Evolutionary conservation across 495 filamentous ascomycete genomes (phyloP), one percentile per base, ranked within the genome.

Genomic region (Aspergillus coremiiformis): DNA sequence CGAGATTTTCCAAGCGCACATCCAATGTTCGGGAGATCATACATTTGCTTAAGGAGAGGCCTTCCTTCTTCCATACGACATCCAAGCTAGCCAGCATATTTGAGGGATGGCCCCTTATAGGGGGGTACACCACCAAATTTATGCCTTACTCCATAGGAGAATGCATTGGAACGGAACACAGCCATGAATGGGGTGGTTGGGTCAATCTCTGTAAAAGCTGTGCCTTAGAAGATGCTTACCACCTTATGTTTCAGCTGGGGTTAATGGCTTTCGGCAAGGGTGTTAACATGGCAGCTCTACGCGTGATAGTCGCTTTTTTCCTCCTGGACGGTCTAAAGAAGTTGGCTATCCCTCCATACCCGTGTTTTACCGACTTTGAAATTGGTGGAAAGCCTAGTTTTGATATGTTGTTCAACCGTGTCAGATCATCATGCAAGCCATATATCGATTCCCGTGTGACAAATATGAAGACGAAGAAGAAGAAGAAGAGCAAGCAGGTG

Each of bases 241-340:
- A 43, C 11, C 51, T 79, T 2, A 77, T 77, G 66, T 79, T 79
- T 45, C 44, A 67, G 0, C 54, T 78, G 7, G 66, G 62, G 0
- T n/a, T 65, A 0, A 53, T 80, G 5, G 58, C 72, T 1, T 80
- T 73, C 44, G 15, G 57, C 7, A 27, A 55, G 3, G 32, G 63
- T 11, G 55, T 63, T 19, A 47, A 73, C 37, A 72, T 75, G 66
- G 49, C 54, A 22, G 20, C 71, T 0, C 19, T 79, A 0, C 55
- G 62, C 19, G 58, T 65, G 0, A 32, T 78, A 7, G 44, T 71
- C n/a, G 58, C 70, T 1, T 74, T 72, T 47, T 61, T 59, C 1
- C 19, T 69, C 4, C 27, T 75, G 8, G 27, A 62, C 0, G 63
- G 66, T 2, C 46, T 78, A 11, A 74, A 68, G 45, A 10, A 4